Base-by-base conservation (phyloP, 495 filamentous ascomycete species). In the Astrothelium subdiscretum region DNA sequence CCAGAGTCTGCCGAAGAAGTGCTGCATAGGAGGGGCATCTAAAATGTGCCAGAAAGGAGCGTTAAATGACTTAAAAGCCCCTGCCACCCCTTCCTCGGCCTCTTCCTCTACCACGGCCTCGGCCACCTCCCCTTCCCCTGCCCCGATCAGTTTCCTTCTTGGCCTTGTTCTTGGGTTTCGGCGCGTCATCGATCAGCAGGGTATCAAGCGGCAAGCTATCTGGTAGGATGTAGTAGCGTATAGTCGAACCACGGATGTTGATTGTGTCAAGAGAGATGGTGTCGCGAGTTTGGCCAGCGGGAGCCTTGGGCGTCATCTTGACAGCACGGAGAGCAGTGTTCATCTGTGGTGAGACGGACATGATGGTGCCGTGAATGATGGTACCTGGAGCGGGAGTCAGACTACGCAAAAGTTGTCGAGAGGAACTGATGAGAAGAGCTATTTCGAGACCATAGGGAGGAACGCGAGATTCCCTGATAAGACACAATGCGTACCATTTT, bases 141-240 rank as follows among this genome's bases (percentile, higher is more conserved):
- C 87, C 86, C 59, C 84, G 77, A 67, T 89, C 88, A 31, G 85
- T 80, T 76, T 98, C 95, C 80, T 98, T 98, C 70, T 94, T 80
- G 31, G 94, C 92, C 84, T 97, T 97, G 76, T 98, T 97, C 85
- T 97, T 97, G 58, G 94, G 92, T 78, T 98, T 98, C 32, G 92
- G 90, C 59, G 90, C 85, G 74, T 98, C 94, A 69, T 98, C 94
- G 62, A 98, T 90, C 15, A 98, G 79, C 32, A 98, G 82, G 15
- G 92, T 95, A 72, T 98, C 94, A 52, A 98, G 82, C 20, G 92
- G 94, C 61, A 98, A 81, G 57, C 87, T 92, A 76, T 98, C 94
- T 32, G 94, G 94, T 3, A 97, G 85, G 70, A 97, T 94, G 73
- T 87, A 90, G 75, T 96, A 96, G 65, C 92, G 83, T 69, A 97